Base-by-base conservation (phyloP, 345 rosid species). In the Citropsis articulata region DNA sequence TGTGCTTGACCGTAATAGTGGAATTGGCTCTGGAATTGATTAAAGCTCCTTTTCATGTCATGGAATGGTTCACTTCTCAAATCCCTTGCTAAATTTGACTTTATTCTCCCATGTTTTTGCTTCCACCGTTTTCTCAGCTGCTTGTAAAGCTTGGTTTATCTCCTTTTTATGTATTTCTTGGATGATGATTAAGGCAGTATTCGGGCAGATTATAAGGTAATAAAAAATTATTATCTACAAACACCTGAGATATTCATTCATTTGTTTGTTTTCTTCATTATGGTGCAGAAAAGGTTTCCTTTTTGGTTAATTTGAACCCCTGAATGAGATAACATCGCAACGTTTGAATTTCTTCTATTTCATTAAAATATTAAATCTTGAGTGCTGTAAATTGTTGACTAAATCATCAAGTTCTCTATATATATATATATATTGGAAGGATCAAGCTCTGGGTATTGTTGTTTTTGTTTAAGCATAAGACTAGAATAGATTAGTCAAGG, bases 51-150 rank as follows among this genome's bases (percentile, higher is more conserved):
- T 75, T 91, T 59, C 86, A 83, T 81, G 91, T 90, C 73, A 87
- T 91, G 89, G 80, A 85, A 78, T 91, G 93, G 88, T 89, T 91
- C 86, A 95, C 88, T 60, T 85, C 86, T 30, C 84, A 91, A 85
- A 91, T 89, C 73, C 92, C 85, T 68, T 93, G 92, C 80, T 91
- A 68, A 45, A 74, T 81, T 75, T 66, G 24, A 2, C 60, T 40
- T 35, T 56, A 2, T 25, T 60, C 38, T 61, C 48, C 18, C 66
- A 30, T 38, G 7, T 3, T 4, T 48, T 31, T 28, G 10, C 38
- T 27, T 24, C 31, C 42, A 31, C 13, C 7, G 50, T 0, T 65
- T 31, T 61, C 59, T 53, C 64, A 0, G 38, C 35, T 74, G 59
- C 42, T 1, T 78, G 65, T 53, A 69, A 71, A 48, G 35, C 24